Base-by-base conservation (phyloP, 2,329 filamentous ascomycete species). In the Fusarium circinatum region DNA sequence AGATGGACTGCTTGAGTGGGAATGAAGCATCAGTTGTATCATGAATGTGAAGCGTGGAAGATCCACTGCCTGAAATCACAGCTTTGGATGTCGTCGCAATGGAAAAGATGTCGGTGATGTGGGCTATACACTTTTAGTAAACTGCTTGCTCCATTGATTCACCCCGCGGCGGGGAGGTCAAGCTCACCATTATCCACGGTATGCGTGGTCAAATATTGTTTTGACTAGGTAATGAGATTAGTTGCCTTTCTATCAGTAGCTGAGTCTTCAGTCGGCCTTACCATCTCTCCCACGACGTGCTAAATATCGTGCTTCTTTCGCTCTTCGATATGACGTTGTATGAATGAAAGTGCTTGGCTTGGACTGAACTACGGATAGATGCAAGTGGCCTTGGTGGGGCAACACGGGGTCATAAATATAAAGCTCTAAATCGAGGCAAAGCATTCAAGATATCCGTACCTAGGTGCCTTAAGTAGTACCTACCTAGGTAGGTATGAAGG, bases 191-290 rank as follows among this genome's bases (percentile, higher is more conserved):
- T 90, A 81, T 97, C 93, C 82, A 98, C 90, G 48, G 95, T 96
- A 83, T 98, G 94, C 76, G 93, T 93, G 79, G 96, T 97, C 72
- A 99, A 89, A 82, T 98, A 99, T 92, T 98, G 96, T 86, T 98
- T 98, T 63, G 96, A 99, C 96, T 98, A 68, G 32, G 32, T 34
- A 34, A 66, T 13, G 32, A 54, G 54, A 51, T 71, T 57, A 73
- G 65, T 51, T 48, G 26, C 20, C 20, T 45, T n/a, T 49, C 34
- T 20, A 18, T 52, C 6, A 34, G 32, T 38, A 7, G n/a, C 7
- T n/a, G 18, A 14, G 9, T 28, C 5, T 36, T 45, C 20, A 15
- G 12, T 28, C 26, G 45, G 20, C 18, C 76, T 73, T 76, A 80
- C 80, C 80, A 82, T 82, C 22, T 67, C 65, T 70, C 49, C 62